phyloP scores from a whole-genome alignment of 2,329 filamentous ascomycete species.

The Pseudohalonectria lignicola region DNA sequence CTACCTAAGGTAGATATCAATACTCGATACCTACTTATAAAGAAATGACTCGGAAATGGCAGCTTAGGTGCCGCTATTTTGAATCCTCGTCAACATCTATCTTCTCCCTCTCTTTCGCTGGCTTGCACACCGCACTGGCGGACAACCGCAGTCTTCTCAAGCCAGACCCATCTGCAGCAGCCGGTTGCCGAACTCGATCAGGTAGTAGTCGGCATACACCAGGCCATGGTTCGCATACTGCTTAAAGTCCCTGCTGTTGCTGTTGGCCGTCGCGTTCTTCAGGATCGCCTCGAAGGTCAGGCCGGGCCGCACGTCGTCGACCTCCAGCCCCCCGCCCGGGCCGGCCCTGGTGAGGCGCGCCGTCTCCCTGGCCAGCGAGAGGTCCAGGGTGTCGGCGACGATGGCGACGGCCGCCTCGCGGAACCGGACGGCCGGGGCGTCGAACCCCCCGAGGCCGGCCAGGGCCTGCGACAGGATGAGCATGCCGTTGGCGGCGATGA shows the following conservation, averaged over 20 bases:
- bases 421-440: slow-evolving; percentile 11
- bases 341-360: background rate
- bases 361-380: slow-evolving; percentile 12
- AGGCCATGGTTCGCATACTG: slow-evolving; percentile 22
- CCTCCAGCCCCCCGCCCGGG: background rate
- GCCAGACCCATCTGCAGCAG: slow-evolving; percentile 23
- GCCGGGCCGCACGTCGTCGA: slow-evolving; percentile 7
- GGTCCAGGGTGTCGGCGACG: slow-evolving; percentile 16
- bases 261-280: slow-evolving; percentile 17
- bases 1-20: too few species aligned
- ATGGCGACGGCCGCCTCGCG: slow-evolving; percentile 16
- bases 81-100: too few species aligned
- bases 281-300: slow-evolving; percentile 15
- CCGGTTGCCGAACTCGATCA: slow-evolving; percentile 32
- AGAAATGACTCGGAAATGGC: too few species aligned
- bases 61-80: too few species aligned
- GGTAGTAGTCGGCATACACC: slow-evolving; percentile 34
- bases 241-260: slow-evolving; percentile 13
- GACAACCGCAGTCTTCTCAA: too few species aligned
- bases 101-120: too few species aligned
- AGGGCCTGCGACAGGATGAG: slow-evolving; percentile 24
- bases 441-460: slow-evolving; percentile 5
- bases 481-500: slow-evolving; percentile 30
- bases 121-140: too few species aligned
- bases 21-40: background rate